Evolutionary conservation across 495 filamentous ascomycete species (phyloP), one percentile per base, ranked within the genome.

Genomic region (Talaromyces liani): DNA sequence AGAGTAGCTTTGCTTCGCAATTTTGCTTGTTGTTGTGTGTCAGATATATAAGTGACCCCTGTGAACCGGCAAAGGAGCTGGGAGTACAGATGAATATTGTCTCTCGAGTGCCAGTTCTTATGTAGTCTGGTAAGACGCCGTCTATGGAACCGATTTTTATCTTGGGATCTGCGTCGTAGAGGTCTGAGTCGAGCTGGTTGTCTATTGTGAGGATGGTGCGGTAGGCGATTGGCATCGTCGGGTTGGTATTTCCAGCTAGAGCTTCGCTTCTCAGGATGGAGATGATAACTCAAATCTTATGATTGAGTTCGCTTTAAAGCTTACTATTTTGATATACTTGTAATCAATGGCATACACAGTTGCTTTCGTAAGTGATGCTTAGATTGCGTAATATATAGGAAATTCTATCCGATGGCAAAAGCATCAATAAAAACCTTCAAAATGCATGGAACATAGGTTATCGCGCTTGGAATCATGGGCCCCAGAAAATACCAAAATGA

Each of bases 191-290:
- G 25, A 62, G 60, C 3, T 36, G 45, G 12, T 62, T 62, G 45
- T 62, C 36, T 22, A 62, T 62, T 10, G 60, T 62, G 22, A 62
- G 39, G 39, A 62, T 62, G 24, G 60, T 62, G 22, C 60, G 60
- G 18, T 62, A 62, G 9, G 60, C 39, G 20, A 62, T n/a, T 20
- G 60, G 60, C 60, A 62, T 62, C 36, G 20, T 62, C 25, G 51
- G 51, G 51, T 55, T 55, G 51, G 24, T 55, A 9, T 2, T 20
- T 41, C 36, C 36, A 49, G 45, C 16, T 47, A 10, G n/a, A 47
- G 41, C n/a, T 47, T 47, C 7, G 6, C 41, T 49, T 49, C 41
- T 16, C 8, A 3, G 6, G 2, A 49, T 5, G 20, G 8, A 1
- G 45, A 47, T 12, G 2, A 49, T 49, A 14, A 6, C 16, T 41